Base-by-base conservation (phyloP, 768 basidiomycete species). In the Polyporus arcularius region DNA sequence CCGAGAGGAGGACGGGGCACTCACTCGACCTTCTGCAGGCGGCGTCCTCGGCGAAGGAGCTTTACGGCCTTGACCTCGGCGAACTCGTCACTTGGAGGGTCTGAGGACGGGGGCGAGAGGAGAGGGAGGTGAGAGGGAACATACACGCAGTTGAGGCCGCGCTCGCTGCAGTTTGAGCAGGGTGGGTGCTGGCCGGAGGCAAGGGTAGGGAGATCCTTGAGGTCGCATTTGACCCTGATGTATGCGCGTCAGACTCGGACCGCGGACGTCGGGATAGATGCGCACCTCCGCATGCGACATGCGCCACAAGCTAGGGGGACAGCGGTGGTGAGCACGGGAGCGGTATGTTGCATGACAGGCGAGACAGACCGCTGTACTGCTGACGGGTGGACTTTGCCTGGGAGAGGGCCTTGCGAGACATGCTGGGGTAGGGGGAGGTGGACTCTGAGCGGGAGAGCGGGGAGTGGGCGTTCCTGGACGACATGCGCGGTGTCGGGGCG, bases 141-240 rank as follows among this genome's bases (percentile, higher is more conserved):
- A 67, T 79, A 94, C 93, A 96, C 89, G 90, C 95, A 96, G 82
- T 92, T 92, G 40, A 94, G 82, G 26, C 86, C 87, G 46, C 95
- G 88, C 72, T 96, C 92, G 67, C 80, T 86, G 75, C 95, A 97
- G 72, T 96, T 96, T 8, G 92, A 90, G 73, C 95, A 97, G 9
- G 85, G 81, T 2, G 80, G 75, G 18, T 69, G 76, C 16, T 74
- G 78, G 4, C 68, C 58, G 38, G 65, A 82, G 78, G 65, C 72
- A 48, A 81, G 75, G 42, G 85, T 75, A 54, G 85, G 81, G 45
- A 88, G 79, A 74, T 96, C 92, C 72, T 96, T 96, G 57, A 96
- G 83, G 79, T 96, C 94, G 71, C 94, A 97, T 56, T 92, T 91
- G 21, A 97, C 95, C 71, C 92, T 94, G 68, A 7, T 9, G 16